phyloP scores from a whole-genome alignment of 805 yeast species.

The Cyberlindnera mycetangii region DNA sequence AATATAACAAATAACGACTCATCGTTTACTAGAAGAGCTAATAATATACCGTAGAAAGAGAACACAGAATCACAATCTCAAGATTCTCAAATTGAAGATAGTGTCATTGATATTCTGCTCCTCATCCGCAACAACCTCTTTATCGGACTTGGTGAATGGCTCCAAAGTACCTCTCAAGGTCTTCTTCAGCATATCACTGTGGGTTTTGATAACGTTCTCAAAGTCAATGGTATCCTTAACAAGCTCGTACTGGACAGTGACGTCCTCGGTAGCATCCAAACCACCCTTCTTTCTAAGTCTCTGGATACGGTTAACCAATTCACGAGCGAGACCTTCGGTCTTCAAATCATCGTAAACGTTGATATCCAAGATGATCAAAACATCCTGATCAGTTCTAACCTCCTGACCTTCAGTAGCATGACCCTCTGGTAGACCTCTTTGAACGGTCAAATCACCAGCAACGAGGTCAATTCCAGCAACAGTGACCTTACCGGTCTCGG shows the following conservation, averaged over 20 bases:
- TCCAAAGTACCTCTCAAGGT: slow-evolving; percentile 60
- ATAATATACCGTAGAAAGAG: background rate
- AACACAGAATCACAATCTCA: slow-evolving; percentile 47
- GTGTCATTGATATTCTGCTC: slow-evolving; percentile 84
- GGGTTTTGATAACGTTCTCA: slow-evolving; percentile 56
- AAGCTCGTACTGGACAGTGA: slow-evolving; percentile 75
- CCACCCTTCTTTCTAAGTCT: slow-evolving; percentile 96
- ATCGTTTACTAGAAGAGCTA: background rate
- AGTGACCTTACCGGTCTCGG: slow-evolving; percentile 66
- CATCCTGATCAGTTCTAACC: slow-evolving; percentile 84
- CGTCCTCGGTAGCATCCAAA: slow-evolving; percentile 92
- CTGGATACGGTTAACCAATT: slow-evolving; percentile 94
- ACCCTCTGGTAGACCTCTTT: slow-evolving; percentile 80
- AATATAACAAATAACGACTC: no score
- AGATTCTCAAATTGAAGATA: slow-evolving; percentile 70
- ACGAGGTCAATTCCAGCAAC: slow-evolving; percentile 90
- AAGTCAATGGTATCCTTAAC: slow-evolving; percentile 61
- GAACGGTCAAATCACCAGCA: slow-evolving; percentile 84
- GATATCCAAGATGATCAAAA: slow-evolving; percentile 84
- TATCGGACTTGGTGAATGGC: slow-evolving; percentile 41
- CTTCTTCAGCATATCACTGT: slow-evolving; percentile 69
- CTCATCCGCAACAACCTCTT: slow-evolving; percentile 74
- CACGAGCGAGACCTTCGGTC: slow-evolving; percentile 95
- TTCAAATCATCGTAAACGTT: slow-evolving; percentile 83
- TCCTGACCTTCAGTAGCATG: slow-evolving; percentile 71